These are phyloP conservation scores for Diaporthe sp. DNA, from an alignment of 2,329 filamentous ascomycete species.

Conservation along the genomic window DNA sequence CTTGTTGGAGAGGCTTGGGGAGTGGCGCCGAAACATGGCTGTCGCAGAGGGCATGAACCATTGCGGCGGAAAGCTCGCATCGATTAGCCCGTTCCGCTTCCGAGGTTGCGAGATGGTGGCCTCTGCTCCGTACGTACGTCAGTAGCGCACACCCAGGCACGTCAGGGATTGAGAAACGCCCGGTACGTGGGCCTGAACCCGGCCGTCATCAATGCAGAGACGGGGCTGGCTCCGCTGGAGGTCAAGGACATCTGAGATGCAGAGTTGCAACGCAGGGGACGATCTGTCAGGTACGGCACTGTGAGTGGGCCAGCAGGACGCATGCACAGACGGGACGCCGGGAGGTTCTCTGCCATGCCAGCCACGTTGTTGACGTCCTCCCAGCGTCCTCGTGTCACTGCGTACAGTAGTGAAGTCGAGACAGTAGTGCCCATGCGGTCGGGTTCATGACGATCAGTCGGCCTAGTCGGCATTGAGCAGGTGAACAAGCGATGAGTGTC, in stretches of 20 bases:
- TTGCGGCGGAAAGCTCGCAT: slow-evolving; percentile 12
- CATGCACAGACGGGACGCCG: not conserved
- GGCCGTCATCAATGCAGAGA: not conserved
- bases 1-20: not conserved
- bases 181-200: slow-evolving; percentile 14
- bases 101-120: not conserved
- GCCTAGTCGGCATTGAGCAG: not conserved
- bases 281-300: slow-evolving; percentile 3
- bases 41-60: slow-evolving; percentile 8
- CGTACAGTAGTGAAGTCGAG: not conserved
- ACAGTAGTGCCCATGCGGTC: not conserved
- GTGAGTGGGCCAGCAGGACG: not conserved
- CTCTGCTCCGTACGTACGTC: not conserved
- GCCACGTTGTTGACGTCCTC: not conserved
- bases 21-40: slow-evolving; percentile 4
- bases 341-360: not conserved
- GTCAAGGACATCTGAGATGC: not conserved
- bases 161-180: not conserved
- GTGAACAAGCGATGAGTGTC: not conserved
- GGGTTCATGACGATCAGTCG: slow-evolving; percentile 4
- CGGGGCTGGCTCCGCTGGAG: not conserved
- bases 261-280: slow-evolving; percentile 7
- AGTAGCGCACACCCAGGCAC: not conserved
- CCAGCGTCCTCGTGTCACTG: not conserved
- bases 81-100: not conserved